phyloP scores from a whole-genome alignment of 2,329 filamentous ascomycete species.

The Cladosporium sp. region DNA sequence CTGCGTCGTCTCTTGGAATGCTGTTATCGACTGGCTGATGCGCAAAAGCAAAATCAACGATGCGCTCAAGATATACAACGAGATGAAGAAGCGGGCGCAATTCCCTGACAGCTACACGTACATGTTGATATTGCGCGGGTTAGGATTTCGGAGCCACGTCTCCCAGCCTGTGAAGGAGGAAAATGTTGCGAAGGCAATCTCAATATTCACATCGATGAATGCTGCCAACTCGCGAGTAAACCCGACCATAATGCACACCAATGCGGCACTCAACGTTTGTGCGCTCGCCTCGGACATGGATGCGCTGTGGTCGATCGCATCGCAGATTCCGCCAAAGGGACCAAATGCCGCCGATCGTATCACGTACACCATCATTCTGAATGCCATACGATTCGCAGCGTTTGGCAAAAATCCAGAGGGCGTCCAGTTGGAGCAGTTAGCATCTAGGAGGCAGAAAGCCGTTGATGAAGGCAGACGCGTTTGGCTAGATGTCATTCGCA shows the following conservation, averaged over 20 bases:
- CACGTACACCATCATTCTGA: slow-evolving; percentile 80
- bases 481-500: slow-evolving; percentile 73
- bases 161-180: slow-evolving; percentile 45
- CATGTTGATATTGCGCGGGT: slow-evolving; percentile 73
- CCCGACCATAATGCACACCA: slow-evolving; percentile 76
- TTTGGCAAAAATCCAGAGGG: slow-evolving; percentile 18
- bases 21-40: slow-evolving; percentile 68
- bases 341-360: slow-evolving; percentile 57
- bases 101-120: slow-evolving; percentile 76
- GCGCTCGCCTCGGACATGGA: slow-evolving; percentile 69
- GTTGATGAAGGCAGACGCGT: slow-evolving; percentile 64
- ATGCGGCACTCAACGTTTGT: slow-evolving; percentile 81
- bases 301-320: slow-evolving; percentile 68
- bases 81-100: slow-evolving; percentile 95
- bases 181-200: slow-evolving; percentile 62
- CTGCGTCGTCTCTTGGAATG: slow-evolving; percentile 80
- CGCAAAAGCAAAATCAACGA: slow-evolving; percentile 52
- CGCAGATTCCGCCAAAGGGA: slow-evolving; percentile 61
- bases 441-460: slow-evolving; percentile 36
- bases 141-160: slow-evolving; percentile 38
- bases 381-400: slow-evolving; percentile 56
- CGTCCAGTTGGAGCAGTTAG: slow-evolving; percentile 22
- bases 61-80: slow-evolving; percentile 81
- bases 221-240: slow-evolving; percentile 56
- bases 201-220: slow-evolving; percentile 70